Percentiles rank a stretch among this genome's conserved stretches.
These are phyloP conservation scores for Coniochaeta sp. DNA, from an alignment of 2,329 filamentous ascomycete species.

Conservation along the genomic window DNA sequence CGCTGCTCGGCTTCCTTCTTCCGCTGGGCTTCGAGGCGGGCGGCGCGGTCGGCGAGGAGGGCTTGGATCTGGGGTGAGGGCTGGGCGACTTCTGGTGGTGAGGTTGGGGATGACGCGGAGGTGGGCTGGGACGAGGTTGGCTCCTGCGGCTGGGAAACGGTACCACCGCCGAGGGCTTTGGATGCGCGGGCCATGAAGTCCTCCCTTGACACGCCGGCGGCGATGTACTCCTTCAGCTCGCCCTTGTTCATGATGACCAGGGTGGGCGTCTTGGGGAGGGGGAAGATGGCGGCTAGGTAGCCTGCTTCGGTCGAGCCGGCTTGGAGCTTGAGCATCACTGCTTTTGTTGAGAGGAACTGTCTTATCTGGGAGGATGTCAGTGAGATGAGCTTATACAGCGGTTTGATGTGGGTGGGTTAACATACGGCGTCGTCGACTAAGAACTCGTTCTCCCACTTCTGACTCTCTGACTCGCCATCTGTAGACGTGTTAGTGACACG, in stretches of 20 bases:
- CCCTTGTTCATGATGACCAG: constrained; percentile 77
- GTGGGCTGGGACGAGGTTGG: background rate
- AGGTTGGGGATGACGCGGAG: constrained; percentile 5
- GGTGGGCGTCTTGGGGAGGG: constrained; percentile 70
- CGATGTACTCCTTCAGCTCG: constrained; percentile 69
- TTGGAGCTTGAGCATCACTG: constrained; percentile 63
- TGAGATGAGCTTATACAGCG: background rate
- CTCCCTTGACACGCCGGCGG: constrained; percentile 54
- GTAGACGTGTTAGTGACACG: constrained; percentile 6
- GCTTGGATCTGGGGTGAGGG: constrained; percentile 7
- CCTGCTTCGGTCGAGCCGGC: constrained; percentile 74
- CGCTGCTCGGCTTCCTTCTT: constrained; percentile 35
- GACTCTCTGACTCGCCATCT: constrained; percentile 67
- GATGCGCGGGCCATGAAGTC: constrained; percentile 51
- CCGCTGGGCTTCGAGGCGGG: constrained; percentile 35
- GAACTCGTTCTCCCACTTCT: constrained; percentile 66
- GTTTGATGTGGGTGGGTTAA: background rate
- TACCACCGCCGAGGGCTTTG: constrained; percentile 28
- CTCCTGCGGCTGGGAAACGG: background rate
- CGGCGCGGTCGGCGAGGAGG: constrained; percentile 43
- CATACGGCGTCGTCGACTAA: constrained; percentile 49
- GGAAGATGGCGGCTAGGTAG: constrained; percentile 76
- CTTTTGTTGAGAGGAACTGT: constrained; percentile 49
- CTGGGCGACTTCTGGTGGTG: constrained; percentile 23
- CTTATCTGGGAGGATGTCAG: constrained; percentile 38